Evolutionary conservation across 2,329 filamentous ascomycete species (phyloP).

Genomic region (Moelleriella libera): DNA sequence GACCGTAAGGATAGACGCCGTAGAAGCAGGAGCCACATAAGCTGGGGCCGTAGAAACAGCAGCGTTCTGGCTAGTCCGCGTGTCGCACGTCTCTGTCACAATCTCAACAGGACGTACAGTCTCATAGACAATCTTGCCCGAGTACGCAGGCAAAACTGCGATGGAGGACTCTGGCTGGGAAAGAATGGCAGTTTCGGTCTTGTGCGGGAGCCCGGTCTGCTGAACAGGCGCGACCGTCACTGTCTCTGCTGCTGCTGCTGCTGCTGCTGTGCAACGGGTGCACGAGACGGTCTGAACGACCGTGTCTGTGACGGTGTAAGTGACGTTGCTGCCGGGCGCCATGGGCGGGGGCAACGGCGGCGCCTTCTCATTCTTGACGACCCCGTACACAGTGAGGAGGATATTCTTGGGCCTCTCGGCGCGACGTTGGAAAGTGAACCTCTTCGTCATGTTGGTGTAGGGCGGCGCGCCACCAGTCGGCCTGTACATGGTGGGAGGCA

Average conservation of each 20-base stretch:
- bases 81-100: conserved; percentile 9
- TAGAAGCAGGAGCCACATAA: no score
- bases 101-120: conserved; percentile 10
- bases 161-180: conserved; percentile 8
- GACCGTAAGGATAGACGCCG: not conserved
- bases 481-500: not conserved
- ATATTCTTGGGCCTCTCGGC: conserved; percentile 12
- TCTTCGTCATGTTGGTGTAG: not conserved
- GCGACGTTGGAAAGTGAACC: conserved; percentile 7
- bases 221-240: conserved; percentile 1
- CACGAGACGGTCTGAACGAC: not conserved
- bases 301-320: not conserved
- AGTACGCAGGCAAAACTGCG: not conserved
- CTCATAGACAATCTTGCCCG: conserved; percentile 4
- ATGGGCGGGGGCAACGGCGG: conserved; percentile 20
- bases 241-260: not conserved
- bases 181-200: not conserved
- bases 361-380: conserved; percentile 13
- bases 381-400: conserved; percentile 30
- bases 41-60: not conserved
- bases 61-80: conserved; percentile 1
- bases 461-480: not conserved
- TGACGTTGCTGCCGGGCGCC: conserved; percentile 9
- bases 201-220: not conserved
- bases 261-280: not conserved